Evolutionary conservation across 2,329 filamentous ascomycete genomes (phyloP).

Genomic region (Calonectria hawksworthii): DNA sequence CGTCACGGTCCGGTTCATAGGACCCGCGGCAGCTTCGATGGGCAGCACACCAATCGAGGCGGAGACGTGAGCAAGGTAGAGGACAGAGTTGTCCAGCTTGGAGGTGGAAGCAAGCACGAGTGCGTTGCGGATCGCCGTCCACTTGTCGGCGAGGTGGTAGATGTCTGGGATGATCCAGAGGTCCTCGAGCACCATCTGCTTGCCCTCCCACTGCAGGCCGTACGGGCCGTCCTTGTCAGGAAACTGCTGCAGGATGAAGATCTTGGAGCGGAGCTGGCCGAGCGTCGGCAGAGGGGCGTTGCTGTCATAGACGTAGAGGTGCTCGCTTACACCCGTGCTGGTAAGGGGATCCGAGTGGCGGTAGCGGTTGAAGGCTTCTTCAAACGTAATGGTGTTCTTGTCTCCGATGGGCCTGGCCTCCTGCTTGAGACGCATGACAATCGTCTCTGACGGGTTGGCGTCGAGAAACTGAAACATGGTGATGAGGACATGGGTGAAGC

Average conservation of each 20-base stretch:
- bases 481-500: slow-evolving; percentile 58
- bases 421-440: slow-evolving; percentile 66
- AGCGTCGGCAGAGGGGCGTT: slow-evolving; percentile 57
- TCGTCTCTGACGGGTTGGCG: slow-evolving; percentile 59
- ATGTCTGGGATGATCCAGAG: slow-evolving; percentile 60
- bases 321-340: slow-evolving; percentile 49
- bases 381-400: slow-evolving; percentile 56
- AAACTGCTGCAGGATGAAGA: slow-evolving; percentile 65
- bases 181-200: slow-evolving; percentile 62
- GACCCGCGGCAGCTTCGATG: slow-evolving; percentile 64
- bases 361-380: slow-evolving; percentile 60
- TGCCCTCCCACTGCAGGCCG: slow-evolving; percentile 61
- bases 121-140: slow-evolving; percentile 58
- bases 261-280: slow-evolving; percentile 59
- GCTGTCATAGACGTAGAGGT: slow-evolving; percentile 53
- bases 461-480: slow-evolving; percentile 62
- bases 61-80: slow-evolving; percentile 63
- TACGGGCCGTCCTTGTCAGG: slow-evolving; percentile 50
- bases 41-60: slow-evolving; percentile 63
- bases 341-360: slow-evolving; percentile 52
- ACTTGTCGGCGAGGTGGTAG: slow-evolving; percentile 61
- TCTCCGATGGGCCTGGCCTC: slow-evolving; percentile 56
- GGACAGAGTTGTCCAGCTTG: slow-evolving; percentile 50
- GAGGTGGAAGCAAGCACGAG: slow-evolving; percentile 54
- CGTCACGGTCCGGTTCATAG: slow-evolving; percentile 55